Evolutionary conservation across 2,329 filamentous ascomycete genomes (phyloP).

Genomic region (Aspergillus sp.): DNA sequence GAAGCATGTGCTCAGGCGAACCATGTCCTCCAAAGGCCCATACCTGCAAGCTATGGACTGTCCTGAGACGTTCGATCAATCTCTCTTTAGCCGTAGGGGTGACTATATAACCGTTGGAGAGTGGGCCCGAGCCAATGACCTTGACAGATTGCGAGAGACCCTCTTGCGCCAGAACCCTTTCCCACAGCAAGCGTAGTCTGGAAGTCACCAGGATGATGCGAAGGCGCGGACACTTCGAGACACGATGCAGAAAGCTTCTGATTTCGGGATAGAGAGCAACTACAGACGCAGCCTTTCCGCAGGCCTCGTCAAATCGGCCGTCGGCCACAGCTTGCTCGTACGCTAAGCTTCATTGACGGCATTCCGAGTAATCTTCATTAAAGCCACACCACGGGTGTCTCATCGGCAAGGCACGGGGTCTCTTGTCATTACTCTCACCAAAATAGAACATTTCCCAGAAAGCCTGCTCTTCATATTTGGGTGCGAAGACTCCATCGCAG

Average conservation of each 20-base stretch:
- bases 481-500: too few species aligned
- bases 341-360: constrained; percentile 56
- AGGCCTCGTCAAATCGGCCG: constrained; percentile 48
- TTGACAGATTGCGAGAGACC: constrained; percentile 47
- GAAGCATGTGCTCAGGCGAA: constrained; percentile 61
- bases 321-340: constrained; percentile 51
- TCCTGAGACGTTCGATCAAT: constrained; percentile 48
- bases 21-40: constrained; percentile 63
- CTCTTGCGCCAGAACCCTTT: constrained; percentile 51
- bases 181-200: constrained; percentile 58
- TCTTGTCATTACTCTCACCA: too few species aligned
- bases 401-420: not conserved
- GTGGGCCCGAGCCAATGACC: constrained; percentile 56
- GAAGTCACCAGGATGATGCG: constrained; percentile 57
- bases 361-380: constrained; percentile 52
- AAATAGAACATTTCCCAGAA: too few species aligned
- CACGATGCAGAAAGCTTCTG: constrained; percentile 42
- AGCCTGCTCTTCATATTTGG: too few species aligned
- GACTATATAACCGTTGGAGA: constrained; percentile 53
- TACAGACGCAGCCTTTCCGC: constrained; percentile 45
- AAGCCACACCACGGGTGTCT: constrained; percentile 23
- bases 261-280: constrained; percentile 54
- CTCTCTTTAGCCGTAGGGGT: constrained; percentile 53
- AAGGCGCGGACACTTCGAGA: constrained; percentile 39
- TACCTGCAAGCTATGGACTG: constrained; percentile 42